Evolutionary conservation across 202 grass and related monocot species (phyloP), one percentile per base, ranked within the genome.

Genomic region (Hordeum pubiflorum): DNA sequence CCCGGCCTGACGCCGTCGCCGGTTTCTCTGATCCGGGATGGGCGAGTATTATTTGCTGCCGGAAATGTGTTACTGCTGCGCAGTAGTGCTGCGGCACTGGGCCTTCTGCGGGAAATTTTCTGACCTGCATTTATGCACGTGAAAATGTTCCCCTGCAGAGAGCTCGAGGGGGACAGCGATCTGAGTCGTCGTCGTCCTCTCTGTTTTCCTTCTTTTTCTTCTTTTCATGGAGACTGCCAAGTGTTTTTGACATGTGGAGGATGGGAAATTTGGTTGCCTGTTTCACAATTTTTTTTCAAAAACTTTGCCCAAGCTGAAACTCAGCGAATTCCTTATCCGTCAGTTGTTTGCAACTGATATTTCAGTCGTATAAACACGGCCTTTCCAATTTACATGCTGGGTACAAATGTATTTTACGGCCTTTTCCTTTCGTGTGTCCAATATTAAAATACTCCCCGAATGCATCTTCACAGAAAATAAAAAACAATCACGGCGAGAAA

Each of bases 131-230:
- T 81, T 72, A 46, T 43, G 66, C 79, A 23, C 66, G 67, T 34
- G 40, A 72, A 67, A 81, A 61, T 61, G 79, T 43, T 60, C 54
- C 59, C 59, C 24, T 78, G 59, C 76, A 1, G 14, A n/a, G 46
- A 52, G 69, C 0, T 72, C 69, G 23, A 50, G 13, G 14, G 41
- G 6, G 41, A 72, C 24, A 15, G 43, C 23, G 15, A 72, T 52
- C 14, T 26, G 69, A 26, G 24, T 61, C 57, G 8, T 63, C 10
- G 10, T 24, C 55, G 15, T 26, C 22, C 9, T 23, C 50, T 58
- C 55, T 10, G 22, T 59, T 59, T 12, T 27, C 21, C 21, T 59
- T 27, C 1, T 59, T 59, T 24, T 24, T 9, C 9, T 5, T 12
- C n/a, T 58, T 58, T 24, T 2, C 17, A 7, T 24, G 5, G 5